Evolutionary conservation across 164 flowering plant genomes (phyloP).

Genomic region (Euptelea pleiosperma): DNA sequence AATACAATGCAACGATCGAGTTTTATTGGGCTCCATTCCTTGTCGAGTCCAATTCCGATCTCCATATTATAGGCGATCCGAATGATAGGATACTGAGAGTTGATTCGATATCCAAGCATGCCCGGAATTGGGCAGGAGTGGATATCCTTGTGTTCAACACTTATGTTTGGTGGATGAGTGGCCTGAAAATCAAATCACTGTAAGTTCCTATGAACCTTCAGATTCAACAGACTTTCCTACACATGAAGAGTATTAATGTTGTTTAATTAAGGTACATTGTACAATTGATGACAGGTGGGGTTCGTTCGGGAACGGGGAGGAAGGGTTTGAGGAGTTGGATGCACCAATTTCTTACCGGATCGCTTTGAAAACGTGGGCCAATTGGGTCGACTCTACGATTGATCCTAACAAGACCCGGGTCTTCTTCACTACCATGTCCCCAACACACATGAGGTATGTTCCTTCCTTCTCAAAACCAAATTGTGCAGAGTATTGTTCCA

Average conservation of each 20-base stretch:
- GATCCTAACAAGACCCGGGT: slow-evolving; percentile 69
- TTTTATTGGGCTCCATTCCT: slow-evolving; percentile 96
- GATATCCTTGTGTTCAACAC: slow-evolving; percentile 87
- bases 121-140: slow-evolving; percentile 65
- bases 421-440: slow-evolving; percentile 89
- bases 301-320: slow-evolving; percentile 76
- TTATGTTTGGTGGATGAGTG: slow-evolving; percentile 98
- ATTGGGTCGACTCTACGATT: slow-evolving; percentile 80
- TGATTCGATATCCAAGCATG: slow-evolving; percentile 73
- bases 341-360: slow-evolving; percentile 60
- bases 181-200: slow-evolving; percentile 65
- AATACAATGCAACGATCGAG: slow-evolving; percentile 63
- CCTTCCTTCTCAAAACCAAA: slow-evolving; percentile 5
- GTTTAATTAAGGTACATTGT: neutral
- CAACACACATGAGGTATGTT: slow-evolving; percentile 67
- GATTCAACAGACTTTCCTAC: neutral
- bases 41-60: slow-evolving; percentile 74
- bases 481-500: neutral
- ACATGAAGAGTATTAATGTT: neutral
- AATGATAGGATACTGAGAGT: slow-evolving; percentile 68
- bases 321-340: slow-evolving; percentile 71
- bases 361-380: slow-evolving; percentile 85
- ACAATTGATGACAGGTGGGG: slow-evolving; percentile 59
- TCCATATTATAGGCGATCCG: slow-evolving; percentile 51
- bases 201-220: slow-evolving; percentile 27